Conservation (phyloP, 164 flowering plant species). For the Vitis cinerea region DNA sequence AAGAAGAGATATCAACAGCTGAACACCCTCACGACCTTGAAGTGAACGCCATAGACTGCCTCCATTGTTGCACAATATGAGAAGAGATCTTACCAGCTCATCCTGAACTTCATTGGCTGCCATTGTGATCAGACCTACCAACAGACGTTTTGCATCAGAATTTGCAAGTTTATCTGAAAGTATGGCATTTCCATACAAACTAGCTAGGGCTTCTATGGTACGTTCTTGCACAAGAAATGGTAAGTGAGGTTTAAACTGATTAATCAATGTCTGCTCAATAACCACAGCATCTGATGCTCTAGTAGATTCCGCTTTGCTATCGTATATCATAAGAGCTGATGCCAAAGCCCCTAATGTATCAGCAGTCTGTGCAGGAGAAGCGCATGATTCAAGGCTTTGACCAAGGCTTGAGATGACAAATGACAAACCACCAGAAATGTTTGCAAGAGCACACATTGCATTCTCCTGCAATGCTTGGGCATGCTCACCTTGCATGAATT, state of each 20-base stretch:
- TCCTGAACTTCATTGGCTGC: conserved; percentile 90
- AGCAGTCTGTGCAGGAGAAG: conserved; percentile 85
- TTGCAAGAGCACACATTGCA: conserved; percentile 99
- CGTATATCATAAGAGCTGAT: conserved; percentile 99
- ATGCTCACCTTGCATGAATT: conserved; percentile 97
- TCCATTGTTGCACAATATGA: conserved; percentile 70
- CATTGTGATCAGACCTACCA: conserved; percentile 97
- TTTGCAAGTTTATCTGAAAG: conserved; percentile 65
- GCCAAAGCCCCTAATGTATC: conserved; percentile 98
- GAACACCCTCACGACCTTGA: conserved; percentile 98
- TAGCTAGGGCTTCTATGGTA: conserved; percentile 95
- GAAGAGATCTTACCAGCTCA: conserved; percentile 76
- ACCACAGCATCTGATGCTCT: conserved; percentile 78
- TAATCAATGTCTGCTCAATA: conserved; percentile 75
- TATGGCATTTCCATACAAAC: conserved; percentile 82
- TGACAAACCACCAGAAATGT: conserved; percentile 97
- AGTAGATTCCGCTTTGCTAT: conserved; percentile 71
- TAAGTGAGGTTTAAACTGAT: conserved; percentile 72
- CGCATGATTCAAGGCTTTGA: conserved; percentile 94
- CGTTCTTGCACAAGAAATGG: conserved; percentile 93
- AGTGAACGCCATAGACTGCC: conserved; percentile 92
- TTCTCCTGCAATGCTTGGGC: conserved; percentile 98
- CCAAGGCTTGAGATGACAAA: conserved; percentile 97
- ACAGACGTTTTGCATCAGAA: conserved; percentile 86
- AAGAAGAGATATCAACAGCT: conserved; percentile 93